These are phyloP conservation scores for Batkoa obscura DNA, from an alignment of 371 early-diverging fungal genomes.

Conservation along the genomic window DNA sequence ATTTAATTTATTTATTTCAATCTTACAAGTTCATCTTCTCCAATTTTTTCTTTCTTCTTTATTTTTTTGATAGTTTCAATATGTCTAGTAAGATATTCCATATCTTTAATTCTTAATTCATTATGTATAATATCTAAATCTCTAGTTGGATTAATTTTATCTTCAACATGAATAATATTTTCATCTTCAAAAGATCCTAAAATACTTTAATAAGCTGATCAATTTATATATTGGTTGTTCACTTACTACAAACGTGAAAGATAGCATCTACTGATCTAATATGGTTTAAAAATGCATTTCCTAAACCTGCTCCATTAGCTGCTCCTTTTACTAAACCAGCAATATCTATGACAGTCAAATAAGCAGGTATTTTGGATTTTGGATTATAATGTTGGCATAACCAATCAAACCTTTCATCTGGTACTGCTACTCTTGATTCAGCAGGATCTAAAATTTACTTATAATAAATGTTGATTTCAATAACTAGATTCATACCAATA, in stretches of 20 bases:
- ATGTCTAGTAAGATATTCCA: conserved; percentile 61
- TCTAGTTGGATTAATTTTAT: conserved; percentile 81
- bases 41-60: neutral
- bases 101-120: conserved; percentile 92
- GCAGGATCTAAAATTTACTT: conserved; percentile 49
- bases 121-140: conserved; percentile 93
- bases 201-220: neutral
- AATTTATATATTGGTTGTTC: neutral
- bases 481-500: conserved; percentile 22
- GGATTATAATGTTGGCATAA: conserved; percentile 37
- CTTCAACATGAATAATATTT: conserved; percentile 84
- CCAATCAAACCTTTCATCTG: conserved; percentile 86
- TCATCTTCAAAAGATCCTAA: conserved; percentile 17
- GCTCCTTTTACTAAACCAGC: conserved; percentile 98
- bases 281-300: conserved; percentile 96
- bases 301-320: conserved; percentile 78
- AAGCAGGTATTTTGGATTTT: conserved; percentile 44
- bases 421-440: conserved; percentile 84
- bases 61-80: conserved; percentile 17
- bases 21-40: neutral
- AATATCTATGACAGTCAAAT: conserved; percentile 92
- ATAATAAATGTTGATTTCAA: neutral
- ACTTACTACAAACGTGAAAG: conserved; percentile 82
- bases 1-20: neutral
- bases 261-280: conserved; percentile 96